Base-by-base conservation (phyloP, 331 rosid species). In the Malus hybrid region DNA sequence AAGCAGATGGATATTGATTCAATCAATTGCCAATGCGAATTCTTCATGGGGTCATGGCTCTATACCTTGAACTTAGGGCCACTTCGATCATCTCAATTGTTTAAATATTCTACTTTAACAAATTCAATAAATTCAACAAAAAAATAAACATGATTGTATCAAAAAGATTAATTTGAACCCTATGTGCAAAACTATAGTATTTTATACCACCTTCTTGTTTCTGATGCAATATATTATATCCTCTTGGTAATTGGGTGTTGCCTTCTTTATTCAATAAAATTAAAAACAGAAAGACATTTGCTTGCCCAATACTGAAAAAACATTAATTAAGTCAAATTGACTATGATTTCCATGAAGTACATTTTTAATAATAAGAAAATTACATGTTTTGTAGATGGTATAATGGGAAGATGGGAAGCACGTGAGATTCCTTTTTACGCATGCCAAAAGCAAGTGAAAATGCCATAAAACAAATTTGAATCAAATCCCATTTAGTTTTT, bases 371-470 rank as follows among this genome's bases (percentile, higher is more conserved):
- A 3, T 39, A 24, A 19, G 14, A 24, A 59, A 50, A 15, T 50
- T 18, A 20, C 36, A 22, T 67, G 64, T 32, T 57, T 69, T 73
- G 68, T 33, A 44, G 24, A 57, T 79, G 48, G 32, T 36, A 9
- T 55, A 15, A 63, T 63, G 82, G 65, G 61, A 76, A 75, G 42
- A 82, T 89, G 93, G 94, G 82, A 69, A 82, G 88, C 97, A 91
- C 91, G 97, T 88, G 97, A 88, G 78, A 73, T 80, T 75, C 50
- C 96, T 93, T 93, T 93, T 87, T 71, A 71, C 97, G 97, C 98
- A 87, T 91, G 98, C 94, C 85, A 81, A 91, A 89, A 91, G 92
- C 86, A 56, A 67, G 10, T 59, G 42, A 27, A 69, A 80, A 77
- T 19, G 79, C 71, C 83, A 73, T 80, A 10, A 29, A 52, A 62